phyloP scores from a whole-genome alignment of 2,329 filamentous ascomycete genomes.

The Cladosporium cucumerinum region DNA sequence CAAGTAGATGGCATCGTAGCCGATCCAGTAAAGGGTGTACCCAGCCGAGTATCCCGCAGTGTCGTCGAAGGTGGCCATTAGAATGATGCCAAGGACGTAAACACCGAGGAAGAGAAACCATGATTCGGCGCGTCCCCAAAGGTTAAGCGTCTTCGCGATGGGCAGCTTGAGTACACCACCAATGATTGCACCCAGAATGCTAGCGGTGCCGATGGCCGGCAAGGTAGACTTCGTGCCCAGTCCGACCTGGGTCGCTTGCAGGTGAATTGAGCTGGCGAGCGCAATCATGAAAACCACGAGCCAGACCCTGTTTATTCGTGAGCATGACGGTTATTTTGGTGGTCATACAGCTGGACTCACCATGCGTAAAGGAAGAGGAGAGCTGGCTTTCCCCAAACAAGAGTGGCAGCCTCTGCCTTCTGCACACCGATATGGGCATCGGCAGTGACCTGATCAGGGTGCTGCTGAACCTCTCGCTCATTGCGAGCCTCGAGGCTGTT shows the following conservation, averaged over 20 bases:
- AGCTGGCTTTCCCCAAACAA: constrained; percentile 31
- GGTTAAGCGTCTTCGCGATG: constrained; percentile 64
- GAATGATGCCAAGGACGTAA: constrained; percentile 23
- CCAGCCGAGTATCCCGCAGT: constrained; percentile 23
- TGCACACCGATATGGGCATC: constrained; percentile 30
- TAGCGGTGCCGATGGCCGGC: constrained; percentile 39
- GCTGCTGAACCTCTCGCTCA: constrained; percentile 30
- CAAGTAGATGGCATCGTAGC: constrained; percentile 20
- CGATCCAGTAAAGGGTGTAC: constrained; percentile 26
- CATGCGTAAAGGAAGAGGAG: constrained; percentile 28
- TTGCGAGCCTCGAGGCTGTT: constrained; percentile 32
- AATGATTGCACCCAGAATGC: constrained; percentile 54
- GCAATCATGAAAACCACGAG: constrained; percentile 38
- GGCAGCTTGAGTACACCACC: constrained; percentile 61
- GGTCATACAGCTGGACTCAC: constrained; percentile 17
- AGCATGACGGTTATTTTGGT: background rate
- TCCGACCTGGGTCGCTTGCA: constrained; percentile 23
- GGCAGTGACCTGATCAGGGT: constrained; percentile 30
- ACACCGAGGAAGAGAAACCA: constrained; percentile 51
- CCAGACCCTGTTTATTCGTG: constrained; percentile 32
- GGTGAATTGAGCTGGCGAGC: constrained; percentile 32
- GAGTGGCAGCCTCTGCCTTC: constrained; percentile 32
- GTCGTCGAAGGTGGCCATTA: constrained; percentile 22
- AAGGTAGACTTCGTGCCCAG: constrained; percentile 15
- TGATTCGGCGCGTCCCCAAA: constrained; percentile 64